Base-by-base conservation (phyloP, 202 grass and related monocot species). In the Setaria viridis region DNA sequence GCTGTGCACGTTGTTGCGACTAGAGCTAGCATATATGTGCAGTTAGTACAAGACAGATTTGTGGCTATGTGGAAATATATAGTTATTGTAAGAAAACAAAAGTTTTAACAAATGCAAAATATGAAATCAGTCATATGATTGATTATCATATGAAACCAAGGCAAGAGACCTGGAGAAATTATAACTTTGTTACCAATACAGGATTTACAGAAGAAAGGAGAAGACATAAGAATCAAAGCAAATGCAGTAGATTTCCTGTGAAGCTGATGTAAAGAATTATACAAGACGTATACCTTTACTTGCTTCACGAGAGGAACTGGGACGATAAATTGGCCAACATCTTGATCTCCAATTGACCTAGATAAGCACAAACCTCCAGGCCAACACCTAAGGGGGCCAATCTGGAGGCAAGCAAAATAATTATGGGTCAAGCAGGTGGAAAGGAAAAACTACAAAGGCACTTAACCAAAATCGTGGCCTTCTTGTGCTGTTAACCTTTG, bases 301-400 rank as follows among this genome's bases (percentile, higher is more conserved):
- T 95, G 93, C 72, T 95, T 95, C 17, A 95, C 88, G 19, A 90
- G 80, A 77, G 93, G 93, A 90, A 95, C 79, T 25, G 93, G 93
- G 78, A 95, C 80, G 6, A 95, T 95, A 88, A 84, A 95, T 90
- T 95, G 65, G 70, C 93, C 93, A 45, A 92, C 93, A 82, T 95
- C 89, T 64, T 92, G 86, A 84, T 95, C 93, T 84, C 93, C 93
- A 14, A 95, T 90, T 90, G 93, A 92, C 78, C 93, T 92, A 76
- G 93, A 95, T 84, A 95, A 13, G 70, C 93, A 95, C 83, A 95
- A 92, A 60, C 93, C 93, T 65, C 93, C 93, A 33, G 93, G 93
- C 93, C 93, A 95, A 75, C 93, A 95, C 84, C 93, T 92, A 39
- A 95, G 88, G n/a, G 93, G 93, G 43, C 93, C 93, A 86, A 95